These are phyloP conservation scores for Hypericum perforatum DNA, from an alignment of 345 rosid species.

Conservation along the genomic window DNA sequence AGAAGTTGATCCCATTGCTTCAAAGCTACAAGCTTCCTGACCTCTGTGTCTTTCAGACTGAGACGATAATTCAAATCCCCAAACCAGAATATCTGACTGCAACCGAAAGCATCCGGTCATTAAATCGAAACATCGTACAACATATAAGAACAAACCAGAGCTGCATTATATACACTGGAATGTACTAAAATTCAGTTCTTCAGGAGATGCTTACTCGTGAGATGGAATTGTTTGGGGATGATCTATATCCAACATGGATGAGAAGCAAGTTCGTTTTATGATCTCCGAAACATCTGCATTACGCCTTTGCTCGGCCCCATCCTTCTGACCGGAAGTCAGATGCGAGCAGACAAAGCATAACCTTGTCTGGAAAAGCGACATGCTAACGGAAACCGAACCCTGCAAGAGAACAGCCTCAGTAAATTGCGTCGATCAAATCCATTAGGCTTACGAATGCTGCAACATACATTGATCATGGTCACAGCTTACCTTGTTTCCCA, in stretches of 20 bases:
- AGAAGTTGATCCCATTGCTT: constrained; percentile 75
- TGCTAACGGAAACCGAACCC: constrained; percentile 98
- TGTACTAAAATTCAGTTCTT: no score
- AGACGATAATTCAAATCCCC: constrained; percentile 96
- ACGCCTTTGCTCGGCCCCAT: constrained; percentile 83
- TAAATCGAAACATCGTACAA: neutral
- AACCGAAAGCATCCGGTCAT: constrained; percentile 8
- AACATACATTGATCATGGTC: no score
- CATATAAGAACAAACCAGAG: no score
- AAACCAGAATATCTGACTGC: constrained; percentile 95
- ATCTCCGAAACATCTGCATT: constrained; percentile 87
- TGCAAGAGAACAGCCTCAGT: constrained; percentile 30
- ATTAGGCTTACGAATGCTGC: neutral
- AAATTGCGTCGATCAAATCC: constrained; percentile 6
- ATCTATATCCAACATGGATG: constrained; percentile 32
- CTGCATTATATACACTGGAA: no score
- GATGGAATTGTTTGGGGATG: constrained; percentile 1
- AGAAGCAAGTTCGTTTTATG: constrained; percentile 61
- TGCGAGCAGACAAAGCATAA: constrained; percentile 97
- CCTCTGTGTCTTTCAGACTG: constrained; percentile 58
- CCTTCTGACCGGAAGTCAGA: constrained; percentile 93
- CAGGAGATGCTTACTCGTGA: no score
- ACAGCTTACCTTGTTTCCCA: constrained; percentile 92
- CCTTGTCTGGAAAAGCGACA: constrained; percentile 84
- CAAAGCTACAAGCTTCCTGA: constrained; percentile 63